phyloP scores from a whole-genome alignment of 2,329 filamentous ascomycete species.

The Talaromyces verruculosus region DNA sequence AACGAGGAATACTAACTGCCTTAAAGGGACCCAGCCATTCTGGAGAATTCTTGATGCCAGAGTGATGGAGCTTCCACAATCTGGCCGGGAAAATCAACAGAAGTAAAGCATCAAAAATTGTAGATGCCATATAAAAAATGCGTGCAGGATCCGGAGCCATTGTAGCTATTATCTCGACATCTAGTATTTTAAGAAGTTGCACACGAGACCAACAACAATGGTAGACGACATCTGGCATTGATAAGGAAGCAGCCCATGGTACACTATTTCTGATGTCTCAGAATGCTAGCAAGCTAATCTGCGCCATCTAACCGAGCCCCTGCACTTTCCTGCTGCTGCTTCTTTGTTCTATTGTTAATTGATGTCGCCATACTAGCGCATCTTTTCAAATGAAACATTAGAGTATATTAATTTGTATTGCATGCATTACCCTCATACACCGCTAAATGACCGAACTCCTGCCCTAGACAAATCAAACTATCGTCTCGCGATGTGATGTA shows the following conservation, averaged over 20 bases:
- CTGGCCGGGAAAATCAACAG: not conserved
- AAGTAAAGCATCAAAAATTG: not conserved
- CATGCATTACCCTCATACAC: not conserved
- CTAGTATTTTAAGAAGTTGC: too few species aligned
- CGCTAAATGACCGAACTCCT: not conserved
- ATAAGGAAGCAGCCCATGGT: not conserved
- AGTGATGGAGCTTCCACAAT: not conserved
- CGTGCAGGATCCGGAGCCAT: not conserved
- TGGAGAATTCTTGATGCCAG: not conserved
- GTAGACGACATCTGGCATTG: not conserved
- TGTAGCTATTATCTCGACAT: not conserved
- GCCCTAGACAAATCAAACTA: not conserved
- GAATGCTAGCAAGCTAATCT: not conserved
- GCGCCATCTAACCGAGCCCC: not conserved
- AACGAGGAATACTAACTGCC: slow-evolving; percentile 1
- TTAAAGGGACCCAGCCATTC: not conserved
- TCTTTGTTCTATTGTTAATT: not conserved
- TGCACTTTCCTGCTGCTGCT: not conserved
- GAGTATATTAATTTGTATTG: not conserved
- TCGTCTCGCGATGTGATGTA: not conserved
- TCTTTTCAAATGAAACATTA: not conserved
- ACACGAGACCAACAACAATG: not conserved
- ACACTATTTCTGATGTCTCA: not conserved
- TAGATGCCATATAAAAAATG: not conserved
- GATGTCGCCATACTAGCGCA: not conserved